These are phyloP conservation scores for Metroxylon sagu DNA, from an alignment of 176 grass and related monocot species.

Conservation along the genomic window DNA sequence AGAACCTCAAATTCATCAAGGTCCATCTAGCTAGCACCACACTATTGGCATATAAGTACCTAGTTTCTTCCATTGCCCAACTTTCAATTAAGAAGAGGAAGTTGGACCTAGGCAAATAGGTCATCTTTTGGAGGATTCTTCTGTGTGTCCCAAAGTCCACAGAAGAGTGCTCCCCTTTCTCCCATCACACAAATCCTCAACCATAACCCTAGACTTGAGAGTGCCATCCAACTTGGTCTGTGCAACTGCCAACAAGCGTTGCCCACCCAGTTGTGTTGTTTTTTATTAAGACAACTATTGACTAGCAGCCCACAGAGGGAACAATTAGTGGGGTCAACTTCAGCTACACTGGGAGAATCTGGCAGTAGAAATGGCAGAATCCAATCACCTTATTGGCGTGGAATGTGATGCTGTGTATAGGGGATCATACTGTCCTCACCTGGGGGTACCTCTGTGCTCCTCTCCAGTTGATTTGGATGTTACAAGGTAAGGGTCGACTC, in stretches of 20 bases:
- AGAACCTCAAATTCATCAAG: too few relatives aligned
- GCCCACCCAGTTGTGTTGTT: neutral
- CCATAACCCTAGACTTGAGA: neutral
- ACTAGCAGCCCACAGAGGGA: neutral
- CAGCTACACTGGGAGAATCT: slow-evolving; percentile 2
- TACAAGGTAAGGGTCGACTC: neutral
- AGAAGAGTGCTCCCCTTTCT: neutral
- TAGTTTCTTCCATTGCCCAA: too few relatives aligned
- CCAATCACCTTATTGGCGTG: neutral
- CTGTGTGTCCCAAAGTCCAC: too few relatives aligned
- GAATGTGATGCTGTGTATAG: slow-evolving; percentile 6
- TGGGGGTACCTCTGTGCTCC: neutral
- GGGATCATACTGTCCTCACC: slow-evolving; percentile 5
- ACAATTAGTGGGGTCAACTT: neutral
- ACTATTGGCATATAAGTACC: too few relatives aligned
- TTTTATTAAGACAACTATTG: neutral
- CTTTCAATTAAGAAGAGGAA: too few relatives aligned
- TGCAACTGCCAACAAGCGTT: neutral
- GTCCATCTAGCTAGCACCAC: too few relatives aligned
- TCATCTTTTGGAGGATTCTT: too few relatives aligned
- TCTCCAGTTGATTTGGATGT: neutral
- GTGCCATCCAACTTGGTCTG: neutral
- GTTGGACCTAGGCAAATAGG: too few relatives aligned
- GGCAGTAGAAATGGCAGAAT: neutral
- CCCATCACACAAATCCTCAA: neutral